phyloP scores from a whole-genome alignment of 2,329 filamentous ascomycete genomes.

The Botrytis elliptica region DNA sequence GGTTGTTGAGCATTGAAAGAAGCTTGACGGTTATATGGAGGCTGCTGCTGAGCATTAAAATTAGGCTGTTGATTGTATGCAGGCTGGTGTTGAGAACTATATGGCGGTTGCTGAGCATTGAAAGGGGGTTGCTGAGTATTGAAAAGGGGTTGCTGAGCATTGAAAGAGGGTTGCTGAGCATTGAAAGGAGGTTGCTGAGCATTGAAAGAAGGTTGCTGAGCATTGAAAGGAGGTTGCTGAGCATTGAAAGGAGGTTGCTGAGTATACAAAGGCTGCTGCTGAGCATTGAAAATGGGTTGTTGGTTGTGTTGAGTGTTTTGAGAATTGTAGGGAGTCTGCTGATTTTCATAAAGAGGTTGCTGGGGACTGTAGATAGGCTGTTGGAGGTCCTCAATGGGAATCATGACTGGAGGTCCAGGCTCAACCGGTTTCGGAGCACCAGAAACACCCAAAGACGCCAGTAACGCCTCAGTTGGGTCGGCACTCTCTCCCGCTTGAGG shows the following conservation, averaged over 20 bases:
- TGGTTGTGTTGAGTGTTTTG: constrained; percentile 17
- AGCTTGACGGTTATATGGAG: constrained; percentile 1
- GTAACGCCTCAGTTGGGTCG: constrained; percentile 37
- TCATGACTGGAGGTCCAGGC: constrained; percentile 23
- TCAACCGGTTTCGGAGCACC: constrained; percentile 40
- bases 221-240: constrained; percentile 30
- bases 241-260: constrained; percentile 34
- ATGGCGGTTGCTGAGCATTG: constrained; percentile 16
- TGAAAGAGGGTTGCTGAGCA: constrained; percentile 16
- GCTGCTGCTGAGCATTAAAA: constrained; percentile 8
- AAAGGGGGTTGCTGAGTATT: constrained; percentile 37
- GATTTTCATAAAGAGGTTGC: constrained; percentile 8
- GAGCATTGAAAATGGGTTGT: constrained; percentile 28
- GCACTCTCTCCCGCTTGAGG: constrained; percentile 36
- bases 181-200: constrained; percentile 33
- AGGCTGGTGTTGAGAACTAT: background rate
- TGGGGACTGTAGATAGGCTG: constrained; percentile 7
- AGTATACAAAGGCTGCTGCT: constrained; percentile 24
- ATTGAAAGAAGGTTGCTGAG: constrained; percentile 28
- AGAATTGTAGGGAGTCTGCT: constrained; percentile 7
- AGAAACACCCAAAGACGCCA: constrained; percentile 41
- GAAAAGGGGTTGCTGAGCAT: constrained; percentile 29
- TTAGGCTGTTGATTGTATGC: background rate
- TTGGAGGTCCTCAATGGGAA: constrained; percentile 13
- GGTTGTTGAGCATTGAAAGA: constrained; percentile 31